phyloP scores from a whole-genome alignment of 352 stramenopile species.

The Globisporangium irregulare region DNA sequence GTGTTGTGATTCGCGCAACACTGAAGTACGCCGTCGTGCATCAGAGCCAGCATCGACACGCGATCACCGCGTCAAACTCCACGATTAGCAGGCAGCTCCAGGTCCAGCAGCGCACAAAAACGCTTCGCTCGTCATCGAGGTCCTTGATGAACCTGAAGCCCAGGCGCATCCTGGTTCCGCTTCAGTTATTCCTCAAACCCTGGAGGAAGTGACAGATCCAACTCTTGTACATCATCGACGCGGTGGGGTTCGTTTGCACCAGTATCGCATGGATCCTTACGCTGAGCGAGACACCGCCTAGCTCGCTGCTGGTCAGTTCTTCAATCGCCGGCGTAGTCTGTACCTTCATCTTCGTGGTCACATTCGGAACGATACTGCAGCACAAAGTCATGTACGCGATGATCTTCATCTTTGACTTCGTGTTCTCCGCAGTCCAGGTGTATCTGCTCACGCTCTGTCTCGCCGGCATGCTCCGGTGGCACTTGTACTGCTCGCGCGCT shows the following conservation, averaged over 20 bases:
- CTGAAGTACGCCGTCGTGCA: not conserved
- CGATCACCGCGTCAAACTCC: not conserved
- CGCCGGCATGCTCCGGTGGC: not conserved
- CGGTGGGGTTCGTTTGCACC: not conserved
- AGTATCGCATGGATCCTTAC: not conserved
- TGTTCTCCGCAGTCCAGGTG: not conserved
- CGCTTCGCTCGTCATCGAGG: not conserved
- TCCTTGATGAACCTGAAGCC: not conserved
- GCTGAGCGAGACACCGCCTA: not conserved
- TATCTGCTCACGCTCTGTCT: not conserved
- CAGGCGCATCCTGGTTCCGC: not conserved
- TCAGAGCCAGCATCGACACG: not conserved
- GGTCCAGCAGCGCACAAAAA: not conserved
- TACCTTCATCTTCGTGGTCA: not conserved
- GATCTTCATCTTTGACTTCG: constrained; percentile 2
- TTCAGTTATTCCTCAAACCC: not conserved
- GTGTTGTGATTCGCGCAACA: not conserved
- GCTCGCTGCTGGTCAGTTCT: not conserved
- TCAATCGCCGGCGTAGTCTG: not conserved
- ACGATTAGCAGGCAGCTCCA: not conserved
- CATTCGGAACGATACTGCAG: not conserved
- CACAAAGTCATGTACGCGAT: not conserved
- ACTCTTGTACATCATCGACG: not conserved
- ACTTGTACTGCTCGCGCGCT: not conserved
- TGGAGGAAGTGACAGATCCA: not conserved